These are phyloP conservation scores for Micractinium conductrix DNA, from an alignment of 139 green algal genomes.

Conservation along the genomic window DNA sequence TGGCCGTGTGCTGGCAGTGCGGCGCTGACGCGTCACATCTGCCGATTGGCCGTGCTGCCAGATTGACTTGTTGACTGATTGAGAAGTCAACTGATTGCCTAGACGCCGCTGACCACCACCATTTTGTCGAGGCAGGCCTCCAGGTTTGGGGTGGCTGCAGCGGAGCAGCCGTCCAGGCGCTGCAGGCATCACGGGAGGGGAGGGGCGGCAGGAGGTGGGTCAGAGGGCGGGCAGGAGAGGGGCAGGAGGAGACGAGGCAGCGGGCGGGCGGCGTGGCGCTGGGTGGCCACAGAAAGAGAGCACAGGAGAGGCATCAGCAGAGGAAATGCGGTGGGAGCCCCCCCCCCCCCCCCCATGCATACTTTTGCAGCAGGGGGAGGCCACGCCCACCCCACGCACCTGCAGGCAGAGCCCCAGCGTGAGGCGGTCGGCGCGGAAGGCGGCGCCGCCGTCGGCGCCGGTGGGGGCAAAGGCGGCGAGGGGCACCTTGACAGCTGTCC, in stretches of 20 bases:
- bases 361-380: too few species aligned
- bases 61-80: background rate
- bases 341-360: too few species aligned
- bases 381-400: too few species aligned
- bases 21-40: background rate
- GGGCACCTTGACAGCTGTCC: background rate
- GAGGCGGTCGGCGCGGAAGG: slow-evolving; percentile 20
- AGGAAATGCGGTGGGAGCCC: too few species aligned
- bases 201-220: too few species aligned
- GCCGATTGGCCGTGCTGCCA: background rate
- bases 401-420: slow-evolving; percentile 21
- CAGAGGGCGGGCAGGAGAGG: too few species aligned
- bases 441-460: background rate
- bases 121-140: slow-evolving; percentile 11
- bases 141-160: background rate
- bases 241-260: too few species aligned
- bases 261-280: too few species aligned
- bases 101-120: background rate
- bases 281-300: too few species aligned
- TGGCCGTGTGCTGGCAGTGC: background rate
- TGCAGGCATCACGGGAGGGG: too few species aligned
- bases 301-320: too few species aligned
- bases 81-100: background rate
- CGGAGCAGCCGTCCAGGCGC: background rate
- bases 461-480: background rate